These are phyloP conservation scores for Sphagnum fallax DNA, from an alignment of 228 moss, liverwort and hornwort genomes.

Conservation along the genomic window DNA sequence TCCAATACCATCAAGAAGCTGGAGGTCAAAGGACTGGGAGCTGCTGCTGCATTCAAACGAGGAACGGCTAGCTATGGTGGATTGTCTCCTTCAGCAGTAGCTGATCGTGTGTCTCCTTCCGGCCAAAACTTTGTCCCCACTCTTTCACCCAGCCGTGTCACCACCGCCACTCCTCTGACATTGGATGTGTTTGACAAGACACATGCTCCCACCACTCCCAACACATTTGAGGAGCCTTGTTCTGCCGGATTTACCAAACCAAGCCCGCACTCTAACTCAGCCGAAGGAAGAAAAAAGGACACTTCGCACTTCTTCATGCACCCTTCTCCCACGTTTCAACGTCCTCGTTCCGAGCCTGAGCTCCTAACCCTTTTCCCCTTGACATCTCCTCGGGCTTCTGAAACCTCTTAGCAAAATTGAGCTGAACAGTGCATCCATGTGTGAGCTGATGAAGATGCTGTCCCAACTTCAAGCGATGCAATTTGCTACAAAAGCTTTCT, in stretches of 20 bases:
- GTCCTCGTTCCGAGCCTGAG: constrained; percentile 42
- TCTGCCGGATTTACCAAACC: constrained; percentile 4
- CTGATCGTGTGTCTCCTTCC: constrained; percentile 21
- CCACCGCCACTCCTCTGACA: constrained; percentile 17
- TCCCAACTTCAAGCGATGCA: too few species aligned
- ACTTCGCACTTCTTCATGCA: constrained; percentile 21
- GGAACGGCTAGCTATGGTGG: constrained; percentile 42
- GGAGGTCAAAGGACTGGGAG: constrained; percentile 54
- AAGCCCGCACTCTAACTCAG: not conserved
- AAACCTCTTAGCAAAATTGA: constrained; percentile 28
- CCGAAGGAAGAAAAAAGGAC: constrained; percentile 9
- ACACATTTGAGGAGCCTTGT: constrained; percentile 27
- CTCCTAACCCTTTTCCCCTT: constrained; percentile 48
- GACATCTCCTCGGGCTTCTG: constrained; percentile 44
- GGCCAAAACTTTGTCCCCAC: constrained; percentile 39
- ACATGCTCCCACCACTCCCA: constrained; percentile 47
- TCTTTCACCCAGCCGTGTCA: constrained; percentile 46
- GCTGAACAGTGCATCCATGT: too few species aligned
- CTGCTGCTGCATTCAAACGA: constrained; percentile 42
- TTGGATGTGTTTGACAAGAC: constrained; percentile 50
- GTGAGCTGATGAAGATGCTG: too few species aligned
- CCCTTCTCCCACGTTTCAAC: constrained; percentile 17
- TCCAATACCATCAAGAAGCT: constrained; percentile 53
- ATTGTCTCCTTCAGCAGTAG: constrained; percentile 26
- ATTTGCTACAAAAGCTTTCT: too few species aligned